Evolutionary conservation across 2,329 filamentous ascomycete genomes (phyloP).

Genomic region (Coleophoma crateriformis): DNA sequence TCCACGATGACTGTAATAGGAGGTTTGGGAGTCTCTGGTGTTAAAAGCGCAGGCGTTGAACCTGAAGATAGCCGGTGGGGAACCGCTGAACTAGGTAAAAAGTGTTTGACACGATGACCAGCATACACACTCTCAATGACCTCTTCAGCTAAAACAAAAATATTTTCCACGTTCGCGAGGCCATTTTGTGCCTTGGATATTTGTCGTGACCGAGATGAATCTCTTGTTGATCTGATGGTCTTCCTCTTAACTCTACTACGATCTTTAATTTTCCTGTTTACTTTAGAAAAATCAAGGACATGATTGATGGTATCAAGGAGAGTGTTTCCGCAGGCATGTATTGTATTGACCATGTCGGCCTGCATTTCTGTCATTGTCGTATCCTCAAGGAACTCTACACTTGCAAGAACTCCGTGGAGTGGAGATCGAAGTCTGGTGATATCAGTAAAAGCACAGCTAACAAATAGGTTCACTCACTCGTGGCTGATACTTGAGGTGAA

Average conservation of each 20-base stretch:
- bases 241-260: no score
- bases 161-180: slow-evolving; percentile 13
- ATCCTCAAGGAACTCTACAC: slow-evolving; percentile 45
- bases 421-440: slow-evolving; percentile 42
- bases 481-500: slow-evolving; percentile 56
- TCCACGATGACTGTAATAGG: slow-evolving; percentile 43
- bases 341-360: slow-evolving; percentile 39
- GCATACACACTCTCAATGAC: slow-evolving; percentile 25
- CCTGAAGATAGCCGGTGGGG: no score
- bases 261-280: slow-evolving; percentile 32
- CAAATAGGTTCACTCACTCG: slow-evolving; percentile 27
- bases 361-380: slow-evolving; percentile 41
- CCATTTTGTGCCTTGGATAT: no score
- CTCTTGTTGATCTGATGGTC: no score
- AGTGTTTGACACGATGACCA: slow-evolving; percentile 12
- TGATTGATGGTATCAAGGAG: slow-evolving; percentile 49
- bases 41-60: no score
- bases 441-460: no score
- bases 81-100: no score
- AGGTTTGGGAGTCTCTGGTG: slow-evolving; percentile 2
- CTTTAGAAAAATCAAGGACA: slow-evolving; percentile 48
- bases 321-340: slow-evolving; percentile 45
- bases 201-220: no score
- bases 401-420: slow-evolving; percentile 53
- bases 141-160: slow-evolving; percentile 22